Evolutionary conservation across 1,139 yeast species (phyloP), one percentile per base, ranked within the genome.

Genomic region (Debaryomycetaceae sp.): DNA sequence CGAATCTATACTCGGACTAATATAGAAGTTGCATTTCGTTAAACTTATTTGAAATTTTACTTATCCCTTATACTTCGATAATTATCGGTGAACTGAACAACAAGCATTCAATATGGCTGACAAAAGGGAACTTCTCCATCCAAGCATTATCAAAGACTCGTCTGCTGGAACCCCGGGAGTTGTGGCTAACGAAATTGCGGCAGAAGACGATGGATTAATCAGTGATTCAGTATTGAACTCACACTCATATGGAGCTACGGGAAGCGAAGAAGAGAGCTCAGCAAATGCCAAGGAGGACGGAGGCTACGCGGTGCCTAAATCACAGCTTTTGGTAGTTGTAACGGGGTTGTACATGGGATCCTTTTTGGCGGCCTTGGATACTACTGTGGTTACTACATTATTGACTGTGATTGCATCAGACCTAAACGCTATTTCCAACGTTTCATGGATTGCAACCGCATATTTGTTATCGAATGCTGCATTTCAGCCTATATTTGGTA

Each of bases 401-500:
- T 57, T 71, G 45, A 61, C 74, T 5, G 57, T 61, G 15, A 70
- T 70, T 42, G 75, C 77, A 1, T 68, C 75, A 1, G 75, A 73
- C 46, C 57, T 72, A 52, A 50, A 65, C 44, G 64, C 71, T 22
- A 61, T 69, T 35, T 56, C 65, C 26, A 59, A 64, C 48, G 65
- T 72, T 42, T 67, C 75, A 18, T 72, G 75, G 80, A 72, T 70
- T 43, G 74, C 79, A 17, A 68, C 74, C 18, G 63, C 75, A 4
- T 66, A 64, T 42, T 53, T 72, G 41, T 58, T 72, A 42, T 63
- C 74, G 5, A 59, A 70, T 11, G 61, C 78, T 1, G 77, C 77
- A 1, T 70, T 70, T 51, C 78, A 72, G 60, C 96, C 96, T 1
- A 62, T 89, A 17, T 87, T 83, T 50, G 96, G 96, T 17, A 88